These are phyloP conservation scores for Pugionium dolabratum DNA, from an alignment of 345 rosid genomes.

Conservation along the genomic window DNA sequence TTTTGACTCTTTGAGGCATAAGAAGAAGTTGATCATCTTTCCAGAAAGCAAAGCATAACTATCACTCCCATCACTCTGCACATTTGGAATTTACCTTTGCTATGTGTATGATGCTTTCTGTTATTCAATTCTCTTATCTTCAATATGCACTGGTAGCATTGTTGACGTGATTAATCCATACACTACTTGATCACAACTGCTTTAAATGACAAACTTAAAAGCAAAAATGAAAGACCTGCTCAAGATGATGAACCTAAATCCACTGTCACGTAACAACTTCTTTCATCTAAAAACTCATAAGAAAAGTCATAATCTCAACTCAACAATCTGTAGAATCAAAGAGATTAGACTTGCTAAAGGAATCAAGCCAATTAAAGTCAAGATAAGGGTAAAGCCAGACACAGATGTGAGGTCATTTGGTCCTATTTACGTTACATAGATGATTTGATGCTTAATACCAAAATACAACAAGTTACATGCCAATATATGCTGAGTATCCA, in stretches of 20 bases:
- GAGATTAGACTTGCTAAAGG: not conserved
- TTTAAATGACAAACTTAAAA: not conserved
- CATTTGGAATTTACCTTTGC: not conserved
- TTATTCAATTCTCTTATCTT: conserved; percentile 38
- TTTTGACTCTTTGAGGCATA: no score
- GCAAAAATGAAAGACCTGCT: conserved; percentile 28
- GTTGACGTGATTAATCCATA: not conserved
- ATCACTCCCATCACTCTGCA: no score
- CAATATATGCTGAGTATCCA: not conserved
- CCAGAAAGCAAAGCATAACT: no score
- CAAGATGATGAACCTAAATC: conserved; percentile 42
- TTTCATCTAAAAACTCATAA: conserved; percentile 20
- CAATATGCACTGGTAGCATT: not conserved
- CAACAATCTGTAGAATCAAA: conserved; percentile 4
- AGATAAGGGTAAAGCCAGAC: conserved; percentile 13
- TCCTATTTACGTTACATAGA: not conserved
- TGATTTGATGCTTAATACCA: not conserved
- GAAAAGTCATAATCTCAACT: not conserved
- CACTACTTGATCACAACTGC: not conserved
- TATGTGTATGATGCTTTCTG: conserved; percentile 33
- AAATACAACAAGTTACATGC: not conserved
- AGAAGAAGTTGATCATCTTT: no score
- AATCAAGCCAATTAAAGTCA: not conserved
- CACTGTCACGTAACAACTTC: conserved; percentile 35
- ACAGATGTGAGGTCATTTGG: not conserved